Evolutionary conservation across 305 asterid genomes (phyloP), one percentile per base, ranked within the genome.

Genomic region (Euphrasia arctica): DNA sequence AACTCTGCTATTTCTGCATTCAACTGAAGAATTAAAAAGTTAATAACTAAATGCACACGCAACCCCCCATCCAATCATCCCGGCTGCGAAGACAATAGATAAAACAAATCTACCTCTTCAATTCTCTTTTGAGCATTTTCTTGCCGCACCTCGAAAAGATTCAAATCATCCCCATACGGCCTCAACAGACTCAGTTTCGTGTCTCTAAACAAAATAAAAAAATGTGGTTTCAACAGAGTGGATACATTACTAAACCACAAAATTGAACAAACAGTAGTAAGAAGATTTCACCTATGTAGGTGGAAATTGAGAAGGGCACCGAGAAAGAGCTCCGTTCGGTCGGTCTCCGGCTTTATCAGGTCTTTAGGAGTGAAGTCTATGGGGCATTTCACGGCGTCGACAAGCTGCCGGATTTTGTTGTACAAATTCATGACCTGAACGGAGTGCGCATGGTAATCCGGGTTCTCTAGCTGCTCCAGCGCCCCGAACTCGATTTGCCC

Each of bases 401-500:
- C 13, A 29, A 81, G 34, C n/a, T 77, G 72, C 22, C 81, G 78
- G 58, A 85, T 65, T 62, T 80, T 82, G 66, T 75, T 71, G 65
- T 59, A 80, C 78, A 92, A 59, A 80, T 85, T 83, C 70, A 81
- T 72, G 50, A 74, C 22, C 49, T 68, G 89, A 58, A 85, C 70
- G 25, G 96, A 72, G 59, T 83, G 84, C 6, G 75, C 64, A 34
- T 92, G 98, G 52, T 70, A 63, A 18, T 92, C 97, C 34, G 96
- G 96, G 69, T 85, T 89, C 62, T 89, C 96, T 5, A 92, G 77
- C 70, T 72, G 83, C 79, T 84, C 90, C 72, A 89, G 76, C 58
- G 91, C 96, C 50, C 81, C 89, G 55, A 92, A 92, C 70, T 87
- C 96, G 77, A 87, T 78, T 70, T 89, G 88, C 62, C 75, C 91